Evolutionary conservation across 306 rosid species (phyloP).

Genomic region (Hippophae tibetana): DNA sequence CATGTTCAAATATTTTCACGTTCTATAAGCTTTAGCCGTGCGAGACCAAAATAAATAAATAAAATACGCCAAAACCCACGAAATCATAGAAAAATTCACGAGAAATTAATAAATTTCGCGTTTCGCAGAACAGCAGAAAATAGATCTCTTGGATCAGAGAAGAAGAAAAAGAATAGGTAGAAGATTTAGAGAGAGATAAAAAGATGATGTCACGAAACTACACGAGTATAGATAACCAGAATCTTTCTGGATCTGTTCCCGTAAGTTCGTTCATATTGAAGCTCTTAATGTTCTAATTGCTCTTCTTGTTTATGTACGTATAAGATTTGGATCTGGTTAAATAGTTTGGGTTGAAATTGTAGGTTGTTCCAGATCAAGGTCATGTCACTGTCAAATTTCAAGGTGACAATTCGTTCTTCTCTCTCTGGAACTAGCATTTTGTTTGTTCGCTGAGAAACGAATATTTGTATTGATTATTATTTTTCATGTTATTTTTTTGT

Average conservation of each 20-base stretch:
- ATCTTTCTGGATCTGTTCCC: constrained; percentile 81
- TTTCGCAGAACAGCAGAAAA: neutral
- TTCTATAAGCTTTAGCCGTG: no score
- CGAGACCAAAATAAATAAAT: no score
- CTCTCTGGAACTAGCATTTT: neutral
- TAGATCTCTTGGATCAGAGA: neutral
- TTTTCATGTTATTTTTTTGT: neutral
- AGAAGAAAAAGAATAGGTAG: neutral
- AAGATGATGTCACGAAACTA: constrained; percentile 91
- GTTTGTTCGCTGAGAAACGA: neutral
- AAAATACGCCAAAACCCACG: no score
- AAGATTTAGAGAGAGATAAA: neutral
- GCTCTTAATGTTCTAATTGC: neutral
- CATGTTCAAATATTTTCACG: no score
- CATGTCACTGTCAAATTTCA: constrained; percentile 55
- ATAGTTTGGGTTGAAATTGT: constrained; percentile 14
- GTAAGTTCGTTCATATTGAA: constrained; percentile 20
- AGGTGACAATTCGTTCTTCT: constrained; percentile 27
- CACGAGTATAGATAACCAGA: constrained; percentile 54
- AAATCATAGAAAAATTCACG: neutral
- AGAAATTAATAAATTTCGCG: constrained; percentile 9
- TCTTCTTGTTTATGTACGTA: no score
- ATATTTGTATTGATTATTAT: neutral
- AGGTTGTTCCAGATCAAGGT: constrained; percentile 85
- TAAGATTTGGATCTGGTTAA: neutral